Evolutionary conservation across 352 stramenopile species (phyloP).

Genomic region (Phytophthora fragariaefolia): DNA sequence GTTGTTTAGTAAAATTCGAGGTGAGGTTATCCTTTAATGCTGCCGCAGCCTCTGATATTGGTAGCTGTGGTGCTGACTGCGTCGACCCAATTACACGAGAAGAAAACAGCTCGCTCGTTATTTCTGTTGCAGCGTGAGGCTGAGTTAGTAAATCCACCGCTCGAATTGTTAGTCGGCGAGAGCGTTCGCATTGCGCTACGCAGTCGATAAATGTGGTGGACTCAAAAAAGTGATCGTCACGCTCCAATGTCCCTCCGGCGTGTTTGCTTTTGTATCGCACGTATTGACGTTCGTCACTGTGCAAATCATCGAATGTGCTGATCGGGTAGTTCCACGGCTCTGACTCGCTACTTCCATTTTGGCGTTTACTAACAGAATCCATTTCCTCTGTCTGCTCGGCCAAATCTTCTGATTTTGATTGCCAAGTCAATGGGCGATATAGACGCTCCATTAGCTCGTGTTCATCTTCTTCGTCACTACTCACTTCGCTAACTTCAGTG

Average conservation of each 20-base stretch:
- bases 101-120: not conserved
- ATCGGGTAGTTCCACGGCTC: conserved; percentile 73
- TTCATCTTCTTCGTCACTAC: conserved; percentile 15
- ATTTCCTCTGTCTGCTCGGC: not conserved
- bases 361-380: not conserved
- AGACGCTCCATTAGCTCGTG: conserved; percentile 37
- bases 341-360: conserved; percentile 17
- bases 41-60: conserved; percentile 29
- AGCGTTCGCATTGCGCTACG: conserved; percentile 71
- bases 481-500: not conserved
- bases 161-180: conserved; percentile 59
- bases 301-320: conserved; percentile 64
- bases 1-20: conserved; percentile 49
- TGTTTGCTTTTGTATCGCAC: conserved; percentile 71
- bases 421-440: conserved; percentile 23
- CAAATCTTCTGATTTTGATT: not conserved
- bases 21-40: conserved; percentile 38
- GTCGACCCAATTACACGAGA: not conserved
- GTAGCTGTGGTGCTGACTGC: conserved; percentile 25
- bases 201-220: conserved; percentile 71
- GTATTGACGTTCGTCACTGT: conserved; percentile 71
- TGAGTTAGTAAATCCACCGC: conserved; percentile 53
- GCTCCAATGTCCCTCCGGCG: conserved; percentile 52
- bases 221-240: conserved; percentile 72
- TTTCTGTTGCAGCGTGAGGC: not conserved